phyloP scores from a whole-genome alignment of 2,329 filamentous ascomycete genomes.

The Exophiala bonariae region DNA sequence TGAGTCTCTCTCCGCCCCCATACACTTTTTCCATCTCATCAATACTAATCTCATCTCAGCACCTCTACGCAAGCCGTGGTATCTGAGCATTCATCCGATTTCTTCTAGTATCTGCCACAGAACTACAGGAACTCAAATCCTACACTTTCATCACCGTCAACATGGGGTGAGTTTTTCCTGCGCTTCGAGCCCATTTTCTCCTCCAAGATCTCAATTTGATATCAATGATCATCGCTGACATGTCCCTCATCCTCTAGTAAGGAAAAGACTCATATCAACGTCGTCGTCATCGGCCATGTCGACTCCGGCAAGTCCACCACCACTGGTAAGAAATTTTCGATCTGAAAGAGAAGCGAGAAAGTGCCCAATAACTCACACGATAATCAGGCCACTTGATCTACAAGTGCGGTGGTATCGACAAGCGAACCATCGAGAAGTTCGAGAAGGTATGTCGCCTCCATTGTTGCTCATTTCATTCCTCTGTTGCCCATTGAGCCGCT shows the following conservation, averaged over 20 bases:
- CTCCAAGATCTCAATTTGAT: conserved; percentile 13
- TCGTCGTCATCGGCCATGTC: conserved; percentile 99
- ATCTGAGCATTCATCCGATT: conserved; percentile 47
- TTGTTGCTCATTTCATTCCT: conserved; percentile 7
- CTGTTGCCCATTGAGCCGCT: conserved; percentile 12
- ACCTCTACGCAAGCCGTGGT: conserved; percentile 56
- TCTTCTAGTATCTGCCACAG: conserved; percentile 50
- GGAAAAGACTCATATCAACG: conserved; percentile 95
- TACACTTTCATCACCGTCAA: conserved; percentile 42
- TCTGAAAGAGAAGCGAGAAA: conserved; percentile 31
- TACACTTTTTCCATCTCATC: conserved; percentile 16
- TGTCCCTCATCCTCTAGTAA: conserved; percentile 61
- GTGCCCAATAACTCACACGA: conserved; percentile 31
- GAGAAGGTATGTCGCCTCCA: conserved; percentile 77
- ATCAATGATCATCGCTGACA: conserved; percentile 25
- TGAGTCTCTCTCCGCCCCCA: conserved; percentile 25
- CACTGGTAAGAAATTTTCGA: conserved; percentile 67
- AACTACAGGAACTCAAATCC: conserved; percentile 45
- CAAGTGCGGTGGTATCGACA: conserved; percentile 99
- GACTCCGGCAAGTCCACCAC: conserved; percentile 99
- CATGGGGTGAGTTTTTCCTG: conserved; percentile 61
- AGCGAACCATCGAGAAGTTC: conserved; percentile 99
- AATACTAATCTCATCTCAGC: conserved; percentile 36
- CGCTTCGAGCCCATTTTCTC: conserved; percentile 18
- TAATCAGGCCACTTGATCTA: conserved; percentile 90